Base-by-base conservation (phyloP, 805 yeast genomes). In the Ogataea pini region DNA sequence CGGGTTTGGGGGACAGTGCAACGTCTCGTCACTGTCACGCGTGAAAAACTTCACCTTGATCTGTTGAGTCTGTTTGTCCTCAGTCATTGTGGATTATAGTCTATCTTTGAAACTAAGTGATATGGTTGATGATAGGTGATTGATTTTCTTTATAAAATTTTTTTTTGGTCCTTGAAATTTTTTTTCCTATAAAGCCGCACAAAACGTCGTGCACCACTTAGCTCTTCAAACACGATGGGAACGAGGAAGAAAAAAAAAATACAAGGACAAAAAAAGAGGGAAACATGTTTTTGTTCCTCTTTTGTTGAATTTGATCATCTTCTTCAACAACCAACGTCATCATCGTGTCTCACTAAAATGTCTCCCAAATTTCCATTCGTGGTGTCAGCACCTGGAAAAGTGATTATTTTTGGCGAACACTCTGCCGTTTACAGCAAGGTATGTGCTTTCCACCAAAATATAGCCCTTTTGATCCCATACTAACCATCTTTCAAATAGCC, bases 331-430 rank as follows among this genome's bases (percentile, higher is more conserved):
- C 17, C 36, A 14, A 32, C 18, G 13, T 12, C 34, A 31, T 3
- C 34, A n/a, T 17, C 34, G 4, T 16, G 3, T 31, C 18, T 3
- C 6, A 4, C 6, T 22, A 22, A 22, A 8, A 41, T 41, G 44
- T 20, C 19, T 18, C 19, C 17, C 3, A 24, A 9, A 27, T 61
- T 63, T 36, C 86, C 89, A 16, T 89, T 91, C 65, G 68, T 81
- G 43, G 88, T 89, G 1, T 87, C 96, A 46, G 94, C 99, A 1
- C 99, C 99, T 0, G 99, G 99, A 3, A 94, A 94, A 62, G 96
- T 90, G 38, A 94, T 94, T 58, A 75, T 94, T 29, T 94, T 91
- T 65, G 99, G 99, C 18, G 99, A 94, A 63, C 99, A 94, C 62
- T 87, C 97, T 7, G 98, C 95, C 1, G 99, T 94, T 0, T 88